Percentiles rank a stretch among this genome's conserved stretches.
These are phyloP conservation scores for Scalesia atractyloides DNA, from an alignment of 129 eudicot genomes.

Conservation along the genomic window DNA sequence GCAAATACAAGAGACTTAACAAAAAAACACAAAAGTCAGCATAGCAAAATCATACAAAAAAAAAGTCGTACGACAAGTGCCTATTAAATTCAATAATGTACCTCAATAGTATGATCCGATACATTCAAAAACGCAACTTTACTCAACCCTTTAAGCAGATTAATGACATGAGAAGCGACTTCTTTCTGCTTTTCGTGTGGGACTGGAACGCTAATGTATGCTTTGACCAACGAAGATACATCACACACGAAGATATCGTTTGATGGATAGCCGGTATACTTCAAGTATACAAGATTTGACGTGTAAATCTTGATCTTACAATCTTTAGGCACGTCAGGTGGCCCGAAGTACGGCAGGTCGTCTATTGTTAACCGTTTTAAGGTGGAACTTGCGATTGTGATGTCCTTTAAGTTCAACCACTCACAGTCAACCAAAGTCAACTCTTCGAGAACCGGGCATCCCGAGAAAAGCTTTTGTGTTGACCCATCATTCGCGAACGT, in stretches of 20 bases:
- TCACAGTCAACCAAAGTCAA: slow-evolving; percentile 70
- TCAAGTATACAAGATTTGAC: slow-evolving; percentile 46
- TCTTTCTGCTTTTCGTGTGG: slow-evolving; percentile 36
- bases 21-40: slow-evolving; percentile 26
- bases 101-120: slow-evolving; percentile 55
- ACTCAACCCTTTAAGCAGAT: slow-evolving; percentile 45
- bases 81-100: slow-evolving; percentile 14
- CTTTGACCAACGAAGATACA: slow-evolving; percentile 41
- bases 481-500: slow-evolving; percentile 45
- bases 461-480: slow-evolving; percentile 52
- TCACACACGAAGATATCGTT: slow-evolving; percentile 41
- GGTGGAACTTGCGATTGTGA: slow-evolving; percentile 47
- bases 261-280: slow-evolving; percentile 52
- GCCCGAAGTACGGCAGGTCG: slow-evolving; percentile 58
- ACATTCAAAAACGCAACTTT: slow-evolving; percentile 39
- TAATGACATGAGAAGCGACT: slow-evolving; percentile 47
- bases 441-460: slow-evolving; percentile 69
- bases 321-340: slow-evolving; percentile 41
- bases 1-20: slow-evolving; percentile 56
- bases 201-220: slow-evolving; percentile 49
- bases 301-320: slow-evolving; percentile 53
- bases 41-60: neutral
- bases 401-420: slow-evolving; percentile 52
- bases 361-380: slow-evolving; percentile 60
- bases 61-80: neutral